These are phyloP conservation scores for Ogataea glucozyma DNA, from an alignment of 805 yeast genomes.

Conservation along the genomic window DNA sequence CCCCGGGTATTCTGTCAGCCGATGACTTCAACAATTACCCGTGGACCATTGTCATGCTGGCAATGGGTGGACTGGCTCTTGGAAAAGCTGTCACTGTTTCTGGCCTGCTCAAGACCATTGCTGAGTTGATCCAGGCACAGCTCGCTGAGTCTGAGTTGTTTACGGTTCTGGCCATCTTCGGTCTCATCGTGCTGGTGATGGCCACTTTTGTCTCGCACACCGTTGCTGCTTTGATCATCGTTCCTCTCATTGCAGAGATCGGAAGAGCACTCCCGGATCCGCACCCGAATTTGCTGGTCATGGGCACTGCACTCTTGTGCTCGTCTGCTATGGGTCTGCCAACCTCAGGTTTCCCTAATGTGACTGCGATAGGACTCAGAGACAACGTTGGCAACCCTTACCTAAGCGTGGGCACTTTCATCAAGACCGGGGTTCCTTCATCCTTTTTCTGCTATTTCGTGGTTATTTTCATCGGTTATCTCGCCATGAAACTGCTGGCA, in stretches of 20 bases:
- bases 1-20: constrained; percentile 80
- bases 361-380: constrained; percentile 92
- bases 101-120: constrained; percentile 80
- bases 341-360: constrained; percentile 96
- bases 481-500: constrained; percentile 60
- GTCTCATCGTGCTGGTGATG: constrained; percentile 73
- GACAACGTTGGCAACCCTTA: constrained; percentile 92
- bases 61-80: constrained; percentile 97
- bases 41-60: constrained; percentile 93
- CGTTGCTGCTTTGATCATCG: constrained; percentile 90
- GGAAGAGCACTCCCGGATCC: constrained; percentile 77
- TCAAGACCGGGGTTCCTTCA: constrained; percentile 88
- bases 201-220: constrained; percentile 98
- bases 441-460: constrained; percentile 72
- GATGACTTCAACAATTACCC: constrained; percentile 95
- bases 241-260: constrained; percentile 87
- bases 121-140: constrained; percentile 60
- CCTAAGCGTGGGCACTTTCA: constrained; percentile 80
- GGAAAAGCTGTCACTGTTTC: constrained; percentile 95
- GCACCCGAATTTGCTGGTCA: constrained; percentile 80
- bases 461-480: constrained; percentile 78
- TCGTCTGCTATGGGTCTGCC: constrained; percentile 98
- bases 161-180: constrained; percentile 75
- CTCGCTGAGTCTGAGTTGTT: constrained; percentile 72
- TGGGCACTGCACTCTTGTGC: constrained; percentile 66